A percentile compares a stretch with the other conserved stretches of the same genome.
Evolutionary conservation across 2,329 filamentous ascomycete genomes (phyloP).

Genomic region (Beauveria pseudobassiana): DNA sequence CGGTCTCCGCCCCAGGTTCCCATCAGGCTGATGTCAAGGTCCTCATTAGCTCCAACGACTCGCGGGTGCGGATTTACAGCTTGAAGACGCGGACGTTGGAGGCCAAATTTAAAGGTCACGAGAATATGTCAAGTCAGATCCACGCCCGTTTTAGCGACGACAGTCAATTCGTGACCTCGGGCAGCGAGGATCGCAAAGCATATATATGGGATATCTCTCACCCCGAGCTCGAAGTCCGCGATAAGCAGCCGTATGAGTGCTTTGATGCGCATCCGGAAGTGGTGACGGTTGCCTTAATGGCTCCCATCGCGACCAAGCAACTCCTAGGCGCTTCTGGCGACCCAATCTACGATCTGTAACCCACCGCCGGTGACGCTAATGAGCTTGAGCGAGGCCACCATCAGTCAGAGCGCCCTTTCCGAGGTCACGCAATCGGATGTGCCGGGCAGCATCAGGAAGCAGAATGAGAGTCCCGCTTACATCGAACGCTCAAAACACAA

Average conservation of each 20-base stretch:
- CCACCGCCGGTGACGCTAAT: conserved; percentile 81
- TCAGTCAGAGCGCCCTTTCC: conserved; percentile 33
- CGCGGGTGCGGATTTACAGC: conserved; percentile 82
- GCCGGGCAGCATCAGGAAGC: conserved; percentile 31
- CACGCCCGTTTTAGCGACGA: conserved; percentile 84
- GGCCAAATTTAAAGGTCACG: conserved; percentile 84
- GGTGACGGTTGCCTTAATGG: conserved; percentile 83
- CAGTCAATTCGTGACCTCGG: conserved; percentile 77
- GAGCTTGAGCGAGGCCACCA: conserved; percentile 57
- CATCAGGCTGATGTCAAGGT: conserved; percentile 65
- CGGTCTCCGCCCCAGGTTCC: conserved; percentile 32
- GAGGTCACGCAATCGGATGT: conserved; percentile 29
- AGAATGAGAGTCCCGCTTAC: conserved; percentile 69
- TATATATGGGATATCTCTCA: conserved; percentile 70
- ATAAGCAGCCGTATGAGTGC: conserved; percentile 77
- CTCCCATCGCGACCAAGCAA: conserved; percentile 69
- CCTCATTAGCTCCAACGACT: conserved; percentile 91
- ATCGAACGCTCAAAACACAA: conserved; percentile 66
- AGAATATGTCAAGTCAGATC: conserved; percentile 86
- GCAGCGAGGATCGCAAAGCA: conserved; percentile 82
- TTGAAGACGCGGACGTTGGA: conserved; percentile 78
- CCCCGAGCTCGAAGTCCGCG: conserved; percentile 56
- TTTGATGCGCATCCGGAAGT: conserved; percentile 87
- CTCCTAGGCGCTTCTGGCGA: conserved; percentile 76
- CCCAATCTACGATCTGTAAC: conserved; percentile 89